A percentile compares a stretch with the other conserved stretches of the same genome.
phyloP scores from a whole-genome alignment of 2,329 filamentous ascomycete genomes.

The Polychaeton citri region DNA sequence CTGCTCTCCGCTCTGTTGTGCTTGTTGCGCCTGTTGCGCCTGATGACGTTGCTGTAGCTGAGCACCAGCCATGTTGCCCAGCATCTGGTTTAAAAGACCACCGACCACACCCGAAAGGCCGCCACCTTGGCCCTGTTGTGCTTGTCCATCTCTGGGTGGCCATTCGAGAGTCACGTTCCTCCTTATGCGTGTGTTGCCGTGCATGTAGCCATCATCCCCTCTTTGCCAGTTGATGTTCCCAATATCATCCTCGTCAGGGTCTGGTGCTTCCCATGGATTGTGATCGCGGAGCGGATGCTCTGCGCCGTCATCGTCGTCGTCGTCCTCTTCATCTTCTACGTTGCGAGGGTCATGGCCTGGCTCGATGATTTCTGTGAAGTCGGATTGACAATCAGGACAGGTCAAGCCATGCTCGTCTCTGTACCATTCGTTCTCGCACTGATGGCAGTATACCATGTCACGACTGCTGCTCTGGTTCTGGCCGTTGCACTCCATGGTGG shows the following conservation, averaged over 20 bases:
- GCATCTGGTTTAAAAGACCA: constrained; percentile 8
- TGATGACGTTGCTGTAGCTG: constrained; percentile 5
- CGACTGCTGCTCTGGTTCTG: constrained; percentile 3
- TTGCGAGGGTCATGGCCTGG: constrained; percentile 50
- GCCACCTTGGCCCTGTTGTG: constrained; percentile 5
- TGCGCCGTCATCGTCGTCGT: constrained; percentile 12
- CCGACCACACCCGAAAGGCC: constrained; percentile 9
- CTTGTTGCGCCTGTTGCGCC: background rate
- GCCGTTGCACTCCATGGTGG: background rate
- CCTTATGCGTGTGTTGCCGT: background rate
- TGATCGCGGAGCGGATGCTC: constrained; percentile 27
- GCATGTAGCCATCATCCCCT: background rate
- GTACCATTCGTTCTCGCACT: constrained; percentile 71
- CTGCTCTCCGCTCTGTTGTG: background rate
- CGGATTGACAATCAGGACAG: constrained; percentile 66
- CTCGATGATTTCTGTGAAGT: constrained; percentile 66
- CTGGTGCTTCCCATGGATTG: constrained; percentile 35
- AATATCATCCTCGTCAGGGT: constrained; percentile 35
- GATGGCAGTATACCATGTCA: constrained; percentile 77
- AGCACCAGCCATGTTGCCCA: too few relatives aligned
- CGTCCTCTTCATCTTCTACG: constrained; percentile 12
- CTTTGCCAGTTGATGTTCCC: constrained; percentile 2
- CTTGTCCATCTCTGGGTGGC: constrained; percentile 10
- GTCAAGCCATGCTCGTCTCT: constrained; percentile 52
- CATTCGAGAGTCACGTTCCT: background rate